Conservation (phyloP, 2,329 filamentous ascomycete species). For the Fusarium pininemorale region DNA sequence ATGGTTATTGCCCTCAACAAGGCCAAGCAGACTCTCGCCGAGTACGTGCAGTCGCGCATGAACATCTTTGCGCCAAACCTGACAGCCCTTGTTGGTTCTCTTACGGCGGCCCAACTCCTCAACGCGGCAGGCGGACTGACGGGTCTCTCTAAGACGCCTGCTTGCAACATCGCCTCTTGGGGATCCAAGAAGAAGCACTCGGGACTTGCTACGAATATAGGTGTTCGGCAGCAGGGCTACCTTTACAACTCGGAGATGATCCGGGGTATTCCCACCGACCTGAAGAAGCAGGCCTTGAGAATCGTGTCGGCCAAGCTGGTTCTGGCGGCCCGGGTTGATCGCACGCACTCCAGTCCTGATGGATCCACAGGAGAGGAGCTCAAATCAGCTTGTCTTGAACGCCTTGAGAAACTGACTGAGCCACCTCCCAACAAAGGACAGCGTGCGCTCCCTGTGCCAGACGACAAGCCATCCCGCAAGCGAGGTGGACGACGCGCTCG, state of each 20-base stretch:
- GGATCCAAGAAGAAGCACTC: slow-evolving; percentile 88
- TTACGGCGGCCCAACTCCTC: slow-evolving; percentile 95
- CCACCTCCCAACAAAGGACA: slow-evolving; percentile 89
- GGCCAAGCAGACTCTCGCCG: slow-evolving; percentile 85
- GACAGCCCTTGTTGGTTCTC: slow-evolving; percentile 87
- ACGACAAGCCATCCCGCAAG: slow-evolving; percentile 94
- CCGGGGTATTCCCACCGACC: slow-evolving; percentile 81
- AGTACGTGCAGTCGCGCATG: slow-evolving; percentile 98
- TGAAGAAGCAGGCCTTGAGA: slow-evolving; percentile 93
- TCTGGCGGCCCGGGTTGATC: slow-evolving; percentile 90
- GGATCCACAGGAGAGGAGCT: slow-evolving; percentile 86
- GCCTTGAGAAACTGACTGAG: slow-evolving; percentile 91
- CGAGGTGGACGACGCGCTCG: slow-evolving; percentile 88
- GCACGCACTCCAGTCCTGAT: slow-evolving; percentile 81
- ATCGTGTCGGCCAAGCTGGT: slow-evolving; percentile 94
- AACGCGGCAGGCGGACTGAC: slow-evolving; percentile 91
- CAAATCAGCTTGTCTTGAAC: slow-evolving; percentile 82
- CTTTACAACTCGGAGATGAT: slow-evolving; percentile 93
- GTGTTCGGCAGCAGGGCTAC: slow-evolving; percentile 90
- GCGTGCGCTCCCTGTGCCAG: slow-evolving; percentile 87
- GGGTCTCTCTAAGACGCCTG: slow-evolving; percentile 88
- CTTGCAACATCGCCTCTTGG: slow-evolving; percentile 90
- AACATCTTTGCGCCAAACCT: slow-evolving; percentile 94
- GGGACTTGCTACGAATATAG: slow-evolving; percentile 91
- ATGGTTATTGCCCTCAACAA: slow-evolving; percentile 89